phyloP scores from a whole-genome alignment of 768 basidiomycete genomes.

The Amanita fuliginea region DNA sequence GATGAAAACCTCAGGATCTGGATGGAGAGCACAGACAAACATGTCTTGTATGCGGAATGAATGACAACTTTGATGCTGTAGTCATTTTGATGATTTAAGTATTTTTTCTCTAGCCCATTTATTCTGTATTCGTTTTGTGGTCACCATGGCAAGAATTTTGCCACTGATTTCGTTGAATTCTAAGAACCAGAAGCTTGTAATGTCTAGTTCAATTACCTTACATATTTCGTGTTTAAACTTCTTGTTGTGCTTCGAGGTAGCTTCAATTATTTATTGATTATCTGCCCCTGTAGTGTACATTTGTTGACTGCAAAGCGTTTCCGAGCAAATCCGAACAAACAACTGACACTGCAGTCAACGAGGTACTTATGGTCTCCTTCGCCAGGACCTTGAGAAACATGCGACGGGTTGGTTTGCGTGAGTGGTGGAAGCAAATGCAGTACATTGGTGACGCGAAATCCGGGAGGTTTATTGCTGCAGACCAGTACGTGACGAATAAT shows the following conservation, averaged over 20 bases:
- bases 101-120: background rate
- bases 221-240: background rate
- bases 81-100: background rate
- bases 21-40: slow-evolving; percentile 73
- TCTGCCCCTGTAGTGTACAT: no score
- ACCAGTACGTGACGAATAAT: slow-evolving; percentile 53
- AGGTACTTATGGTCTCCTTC: slow-evolving; percentile 51
- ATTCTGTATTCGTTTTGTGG: slow-evolving; percentile 1
- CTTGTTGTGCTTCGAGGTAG: background rate
- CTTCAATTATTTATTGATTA: background rate
- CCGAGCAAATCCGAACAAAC: slow-evolving; percentile 24
- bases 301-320: background rate
- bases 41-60: slow-evolving; percentile 73
- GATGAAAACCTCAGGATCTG: slow-evolving; percentile 60
- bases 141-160: background rate
- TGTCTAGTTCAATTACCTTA: background rate
- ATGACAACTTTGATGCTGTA: background rate
- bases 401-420: slow-evolving; percentile 62
- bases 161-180: background rate
- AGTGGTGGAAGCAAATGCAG: slow-evolving; percentile 89
- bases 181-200: slow-evolving; percentile 1
- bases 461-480: slow-evolving; percentile 63
- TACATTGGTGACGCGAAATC: slow-evolving; percentile 93
- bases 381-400: slow-evolving; percentile 67
- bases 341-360: slow-evolving; percentile 7